A percentile compares a stretch with the other conserved stretches of the same genome.
These are phyloP conservation scores for Trametes hirsuta DNA, from an alignment of 1,284 basidiomycete species.

Conservation along the genomic window DNA sequence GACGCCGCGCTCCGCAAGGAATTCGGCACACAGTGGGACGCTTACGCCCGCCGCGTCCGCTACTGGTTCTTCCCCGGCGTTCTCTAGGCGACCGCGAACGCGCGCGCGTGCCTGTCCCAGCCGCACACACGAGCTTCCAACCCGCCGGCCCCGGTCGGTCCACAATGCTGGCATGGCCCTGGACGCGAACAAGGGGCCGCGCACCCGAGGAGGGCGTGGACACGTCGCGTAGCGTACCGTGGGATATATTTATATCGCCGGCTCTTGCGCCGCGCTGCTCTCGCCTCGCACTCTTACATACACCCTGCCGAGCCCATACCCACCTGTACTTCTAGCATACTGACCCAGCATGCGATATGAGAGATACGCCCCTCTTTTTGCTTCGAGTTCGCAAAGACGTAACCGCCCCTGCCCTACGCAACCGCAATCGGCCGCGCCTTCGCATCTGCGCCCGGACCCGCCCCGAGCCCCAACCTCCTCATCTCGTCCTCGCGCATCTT, in stretches of 20 bases:
- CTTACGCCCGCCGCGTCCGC: conserved; percentile 50
- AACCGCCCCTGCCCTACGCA: conserved; percentile 16
- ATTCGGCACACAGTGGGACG: conserved; percentile 55
- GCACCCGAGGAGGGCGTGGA: too few relatives aligned
- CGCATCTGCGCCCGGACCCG: conserved; percentile 2
- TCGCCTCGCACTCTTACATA: background rate
- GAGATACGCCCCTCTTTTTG: background rate
- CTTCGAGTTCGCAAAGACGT: background rate
- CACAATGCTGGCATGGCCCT: too few relatives aligned
- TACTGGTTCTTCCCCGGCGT: conserved; percentile 61
- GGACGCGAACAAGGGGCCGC: too few relatives aligned
- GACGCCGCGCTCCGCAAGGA: conserved; percentile 53
- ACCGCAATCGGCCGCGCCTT: conserved; percentile 29
- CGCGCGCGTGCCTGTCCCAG: too few relatives aligned
- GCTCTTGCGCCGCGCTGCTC: background rate
- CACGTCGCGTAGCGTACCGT: too few relatives aligned
- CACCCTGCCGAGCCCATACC: background rate
- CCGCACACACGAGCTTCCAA: too few relatives aligned
- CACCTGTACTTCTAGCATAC: conserved; percentile 8
- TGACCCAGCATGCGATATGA: background rate
- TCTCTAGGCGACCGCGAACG: conserved; percentile 19
- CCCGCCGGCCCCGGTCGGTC: too few relatives aligned
- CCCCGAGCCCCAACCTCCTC: conserved; percentile 31
- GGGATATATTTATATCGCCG: too few relatives aligned
- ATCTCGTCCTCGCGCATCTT: conserved; percentile 41